Percentiles rank a stretch among this genome's conserved stretches.
These are phyloP conservation scores for Trametes polyzona DNA, from an alignment of 1,284 basidiomycete genomes.

Conservation along the genomic window DNA sequence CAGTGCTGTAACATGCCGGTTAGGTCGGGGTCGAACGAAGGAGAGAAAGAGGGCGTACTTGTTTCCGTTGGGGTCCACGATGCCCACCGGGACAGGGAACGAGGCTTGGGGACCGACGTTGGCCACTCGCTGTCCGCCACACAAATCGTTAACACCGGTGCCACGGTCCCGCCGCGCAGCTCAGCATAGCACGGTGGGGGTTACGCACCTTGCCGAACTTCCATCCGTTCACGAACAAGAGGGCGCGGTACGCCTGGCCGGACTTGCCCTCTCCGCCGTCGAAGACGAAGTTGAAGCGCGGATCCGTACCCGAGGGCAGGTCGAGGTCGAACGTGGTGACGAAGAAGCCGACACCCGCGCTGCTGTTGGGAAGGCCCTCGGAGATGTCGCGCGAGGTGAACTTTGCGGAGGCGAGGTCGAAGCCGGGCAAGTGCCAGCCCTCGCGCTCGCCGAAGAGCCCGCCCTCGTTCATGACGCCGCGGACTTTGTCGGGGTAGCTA, in stretches of 20 bases:
- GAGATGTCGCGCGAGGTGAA: constrained; percentile 62
- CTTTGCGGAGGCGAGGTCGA: constrained; percentile 51
- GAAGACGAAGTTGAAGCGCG: constrained; percentile 71
- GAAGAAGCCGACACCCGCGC: constrained; percentile 81
- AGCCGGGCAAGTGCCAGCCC: constrained; percentile 84
- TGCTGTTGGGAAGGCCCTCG: constrained; percentile 55
- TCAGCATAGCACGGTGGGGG: too few relatives aligned
- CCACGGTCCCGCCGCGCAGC: too few relatives aligned
- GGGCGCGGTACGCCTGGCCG: constrained; percentile 67
- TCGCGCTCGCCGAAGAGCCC: constrained; percentile 77
- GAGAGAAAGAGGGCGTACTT: background rate
- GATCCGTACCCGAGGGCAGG: constrained; percentile 61
- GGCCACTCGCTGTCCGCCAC: too few relatives aligned
- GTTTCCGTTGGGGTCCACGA: constrained; percentile 67
- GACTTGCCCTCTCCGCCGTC: constrained; percentile 42
- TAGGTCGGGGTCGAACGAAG: constrained; percentile 43
- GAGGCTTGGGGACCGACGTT: constrained; percentile 65
- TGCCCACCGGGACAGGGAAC: constrained; percentile 78
- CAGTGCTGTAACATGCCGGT: constrained; percentile 49
- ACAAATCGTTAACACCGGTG: too few relatives aligned
- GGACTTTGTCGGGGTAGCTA: constrained; percentile 70
- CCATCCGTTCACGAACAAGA: constrained; percentile 84
- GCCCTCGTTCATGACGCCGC: constrained; percentile 79
- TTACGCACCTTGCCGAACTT: constrained; percentile 84
- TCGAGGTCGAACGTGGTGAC: constrained; percentile 69